Percentiles rank a stretch among this genome's conserved stretches.
Conservation (phyloP, 305 asterid genomes). For the Euphrasia arctica region DNA sequence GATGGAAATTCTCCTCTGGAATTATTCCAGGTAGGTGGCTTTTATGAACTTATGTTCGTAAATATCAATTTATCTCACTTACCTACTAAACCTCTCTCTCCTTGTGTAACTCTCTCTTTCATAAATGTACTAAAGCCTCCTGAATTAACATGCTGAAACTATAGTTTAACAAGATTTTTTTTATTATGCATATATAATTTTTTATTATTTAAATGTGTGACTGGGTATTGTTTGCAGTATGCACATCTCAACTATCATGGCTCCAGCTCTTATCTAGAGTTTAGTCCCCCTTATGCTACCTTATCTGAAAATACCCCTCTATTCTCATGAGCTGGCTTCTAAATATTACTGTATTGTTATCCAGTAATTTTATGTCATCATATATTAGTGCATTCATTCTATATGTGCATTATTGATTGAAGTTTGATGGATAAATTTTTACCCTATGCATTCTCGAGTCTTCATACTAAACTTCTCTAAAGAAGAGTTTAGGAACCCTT, state of each 20-base stretch:
- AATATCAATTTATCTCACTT: slow-evolving; percentile 8
- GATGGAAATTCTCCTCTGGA: slow-evolving; percentile 94
- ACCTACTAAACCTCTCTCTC: slow-evolving; percentile 2
- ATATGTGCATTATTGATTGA: slow-evolving; percentile 14
- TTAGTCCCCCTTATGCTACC: slow-evolving; percentile 1
- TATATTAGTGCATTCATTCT: neutral
- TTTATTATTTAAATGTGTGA: neutral
- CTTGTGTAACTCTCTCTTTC: neutral
- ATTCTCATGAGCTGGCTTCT: neutral
- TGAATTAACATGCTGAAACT: slow-evolving; percentile 1
- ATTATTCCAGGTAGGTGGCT: slow-evolving; percentile 70
- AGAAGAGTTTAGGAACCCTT: slow-evolving; percentile 17
- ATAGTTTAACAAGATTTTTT: neutral
- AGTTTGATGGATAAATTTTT: slow-evolving; percentile 3
- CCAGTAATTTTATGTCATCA: neutral
- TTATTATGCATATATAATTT: neutral
- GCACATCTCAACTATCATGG: neutral
- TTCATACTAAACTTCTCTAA: slow-evolving; percentile 11
- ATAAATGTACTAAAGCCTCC: neutral
- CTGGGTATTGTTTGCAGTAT: slow-evolving; percentile 2
- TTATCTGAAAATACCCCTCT: slow-evolving; percentile 1
- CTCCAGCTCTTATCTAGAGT: neutral
- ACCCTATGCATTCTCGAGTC: neutral
- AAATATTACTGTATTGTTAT: neutral
- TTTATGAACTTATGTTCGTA: slow-evolving; percentile 19